Percentiles rank a stretch among this genome's conserved stretches.
Conservation (phyloP, 495 filamentous ascomycete species). For the Apodospora peruviana region DNA sequence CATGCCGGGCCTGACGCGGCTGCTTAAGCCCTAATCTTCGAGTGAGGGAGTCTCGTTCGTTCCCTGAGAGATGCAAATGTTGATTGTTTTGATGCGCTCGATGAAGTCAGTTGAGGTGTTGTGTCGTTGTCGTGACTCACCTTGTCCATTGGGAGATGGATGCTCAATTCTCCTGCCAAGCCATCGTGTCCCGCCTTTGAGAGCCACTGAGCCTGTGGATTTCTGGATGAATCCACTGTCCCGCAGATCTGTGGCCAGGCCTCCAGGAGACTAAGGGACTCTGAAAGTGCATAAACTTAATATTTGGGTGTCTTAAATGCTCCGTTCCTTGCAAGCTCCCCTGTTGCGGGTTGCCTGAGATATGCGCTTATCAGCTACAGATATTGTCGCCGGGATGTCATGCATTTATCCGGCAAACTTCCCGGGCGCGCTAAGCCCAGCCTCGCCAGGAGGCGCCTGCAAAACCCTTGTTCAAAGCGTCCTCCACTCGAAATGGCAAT, state of each 20-base stretch:
- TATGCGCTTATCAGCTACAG: background rate
- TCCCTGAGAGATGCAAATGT: background rate
- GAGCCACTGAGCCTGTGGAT: slow-evolving; percentile 11
- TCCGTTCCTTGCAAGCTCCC: background rate
- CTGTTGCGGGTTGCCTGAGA: background rate
- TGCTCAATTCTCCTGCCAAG: slow-evolving; percentile 4
- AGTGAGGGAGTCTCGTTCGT: too few relatives aligned
- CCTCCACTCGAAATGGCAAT: slow-evolving; percentile 18
- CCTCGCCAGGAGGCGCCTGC: slow-evolving; percentile 6
- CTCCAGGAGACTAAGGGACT: background rate
- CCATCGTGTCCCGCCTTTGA: background rate
- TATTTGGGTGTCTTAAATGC: background rate
- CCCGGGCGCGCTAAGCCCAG: background rate
- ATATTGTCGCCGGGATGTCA: background rate
- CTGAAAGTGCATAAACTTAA: background rate
- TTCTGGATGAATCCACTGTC: slow-evolving; percentile 7
- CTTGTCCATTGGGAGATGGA: slow-evolving; percentile 1
- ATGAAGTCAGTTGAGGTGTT: too few relatives aligned
- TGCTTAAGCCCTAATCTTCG: too few relatives aligned
- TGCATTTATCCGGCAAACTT: slow-evolving; percentile 5
- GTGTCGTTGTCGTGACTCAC: slow-evolving; percentile 12
- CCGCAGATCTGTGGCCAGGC: background rate
- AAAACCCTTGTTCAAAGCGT: background rate
- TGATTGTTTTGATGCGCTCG: background rate
- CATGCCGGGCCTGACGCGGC: background rate